These are phyloP conservation scores for Capsella bursapastoris DNA, from an alignment of 345 rosid species.

Conservation along the genomic window DNA sequence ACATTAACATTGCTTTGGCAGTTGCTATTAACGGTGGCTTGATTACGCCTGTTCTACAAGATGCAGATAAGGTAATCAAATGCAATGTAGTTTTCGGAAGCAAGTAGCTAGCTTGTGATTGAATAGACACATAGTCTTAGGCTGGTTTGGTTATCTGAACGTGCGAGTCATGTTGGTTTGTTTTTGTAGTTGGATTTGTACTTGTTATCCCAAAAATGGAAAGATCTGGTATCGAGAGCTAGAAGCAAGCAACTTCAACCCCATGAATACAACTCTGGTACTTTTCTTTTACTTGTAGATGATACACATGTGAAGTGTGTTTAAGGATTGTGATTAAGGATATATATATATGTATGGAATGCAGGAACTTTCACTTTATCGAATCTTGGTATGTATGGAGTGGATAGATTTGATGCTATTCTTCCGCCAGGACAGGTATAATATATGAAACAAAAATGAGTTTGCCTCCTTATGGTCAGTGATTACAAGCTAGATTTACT, in stretches of 20 bases:
- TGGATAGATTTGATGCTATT: slow-evolving; percentile 97
- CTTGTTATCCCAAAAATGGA: slow-evolving; percentile 89
- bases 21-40: slow-evolving; percentile 93
- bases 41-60: slow-evolving; percentile 96
- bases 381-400: slow-evolving; percentile 95
- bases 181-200: slow-evolving; percentile 80
- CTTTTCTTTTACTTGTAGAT: background rate
- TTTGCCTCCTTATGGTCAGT: slow-evolving; percentile 16
- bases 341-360: background rate
- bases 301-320: background rate
- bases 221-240: slow-evolving; percentile 93
- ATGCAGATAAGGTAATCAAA: slow-evolving; percentile 80
- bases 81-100: background rate
- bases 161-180: slow-evolving; percentile 11
- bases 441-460: background rate
- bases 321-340: background rate
- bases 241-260: slow-evolving; percentile 91
- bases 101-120: slow-evolving; percentile 26
- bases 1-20: slow-evolving; percentile 87
- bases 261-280: slow-evolving; percentile 93
- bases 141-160: background rate
- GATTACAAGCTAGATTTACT: background rate
- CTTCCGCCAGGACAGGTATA: slow-evolving; percentile 93
- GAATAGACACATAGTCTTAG: slow-evolving; percentile 2
- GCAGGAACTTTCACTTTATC: slow-evolving; percentile 95